Evolutionary conservation across 345 rosid genomes (phyloP), one percentile per base, ranked within the genome.

Genomic region (Salix exigua): DNA sequence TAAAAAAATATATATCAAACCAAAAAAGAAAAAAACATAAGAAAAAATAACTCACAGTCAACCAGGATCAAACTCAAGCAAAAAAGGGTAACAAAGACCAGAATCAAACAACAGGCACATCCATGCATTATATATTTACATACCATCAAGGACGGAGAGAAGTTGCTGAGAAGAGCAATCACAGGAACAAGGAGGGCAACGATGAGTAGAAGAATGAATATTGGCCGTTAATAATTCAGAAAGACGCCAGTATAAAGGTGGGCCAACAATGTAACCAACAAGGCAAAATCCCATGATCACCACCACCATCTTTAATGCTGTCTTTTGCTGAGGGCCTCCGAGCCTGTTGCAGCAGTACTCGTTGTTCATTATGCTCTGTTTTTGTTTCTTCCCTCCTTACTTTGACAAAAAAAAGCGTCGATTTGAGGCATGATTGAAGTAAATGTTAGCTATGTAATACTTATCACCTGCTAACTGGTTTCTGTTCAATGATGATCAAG

Each of bases 131-230:
- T 17, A 30, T n/a, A 10, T 4, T 18, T 35, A 53, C 60, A 40
- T 85, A 87, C 91, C 92, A 2, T 83, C 84, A 3, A 86, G 79
- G 46, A 90, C 74, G 28, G 85, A 83, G 79, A 87, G 86, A 35
- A 88, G 85, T 74, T 89, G 88, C 31, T 80, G 86, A 64, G 84
- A 83, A 71, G 94, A 88, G 81, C 92, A 90, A 77, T 90, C 92
- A 76, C 94, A 90, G 44, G 73, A 40, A 81, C 91, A 88, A 66
- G 80, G 81, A 72, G 88, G 88, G 30, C 92, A 90, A 68, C 83
- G 65, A 30, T 76, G 63, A 64, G 76, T 26, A 5, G 80, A 40
- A 7, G 48, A 63, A 77, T 78, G 76, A 77, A 38, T 35, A 21
- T 82, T 71, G 62, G 85, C 80, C 66, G 83, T 75, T 48, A 85